Evolutionary conservation across 768 basidiomycete genomes (phyloP).

Genomic region (Rhizopogon roseolus): DNA sequence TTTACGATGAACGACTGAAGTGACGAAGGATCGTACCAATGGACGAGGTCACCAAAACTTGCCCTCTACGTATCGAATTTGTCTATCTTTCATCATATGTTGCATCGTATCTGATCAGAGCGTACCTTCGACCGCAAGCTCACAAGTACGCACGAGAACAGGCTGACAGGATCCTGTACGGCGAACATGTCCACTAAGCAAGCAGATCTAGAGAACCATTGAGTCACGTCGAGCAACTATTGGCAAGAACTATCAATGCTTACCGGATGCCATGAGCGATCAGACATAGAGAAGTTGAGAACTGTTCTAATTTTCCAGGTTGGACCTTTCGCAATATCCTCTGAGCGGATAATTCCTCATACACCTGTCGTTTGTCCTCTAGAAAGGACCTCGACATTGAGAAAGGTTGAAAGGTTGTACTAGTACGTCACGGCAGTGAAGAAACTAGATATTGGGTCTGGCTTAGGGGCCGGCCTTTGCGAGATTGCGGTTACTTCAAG

Average conservation of each 20-base stretch:
- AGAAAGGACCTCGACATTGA: neutral
- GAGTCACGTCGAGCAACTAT: neutral
- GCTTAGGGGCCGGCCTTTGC: too few relatives aligned
- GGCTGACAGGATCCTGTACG: constrained; percentile 25
- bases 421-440: too few relatives aligned
- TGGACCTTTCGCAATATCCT: constrained; percentile 6
- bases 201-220: constrained; percentile 31
- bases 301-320: constrained; percentile 15
- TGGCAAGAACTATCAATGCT: constrained; percentile 8
- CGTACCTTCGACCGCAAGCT: constrained; percentile 34
- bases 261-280: constrained; percentile 41
- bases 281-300: constrained; percentile 38
- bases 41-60: constrained; percentile 36
- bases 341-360: constrained; percentile 4
- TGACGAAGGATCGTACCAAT: constrained; percentile 41
- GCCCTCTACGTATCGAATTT: constrained; percentile 6
- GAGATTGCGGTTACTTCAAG: too few relatives aligned
- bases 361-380: neutral
- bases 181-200: constrained; percentile 48
- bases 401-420: too few relatives aligned
- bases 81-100: neutral
- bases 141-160: constrained; percentile 32
- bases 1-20: constrained; percentile 58
- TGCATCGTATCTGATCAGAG: constrained; percentile 12
- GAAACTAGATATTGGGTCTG: too few relatives aligned